Evolutionary conservation across 805 yeast species (phyloP).

Genomic region (Zygotorulaspora chibaensis): DNA sequence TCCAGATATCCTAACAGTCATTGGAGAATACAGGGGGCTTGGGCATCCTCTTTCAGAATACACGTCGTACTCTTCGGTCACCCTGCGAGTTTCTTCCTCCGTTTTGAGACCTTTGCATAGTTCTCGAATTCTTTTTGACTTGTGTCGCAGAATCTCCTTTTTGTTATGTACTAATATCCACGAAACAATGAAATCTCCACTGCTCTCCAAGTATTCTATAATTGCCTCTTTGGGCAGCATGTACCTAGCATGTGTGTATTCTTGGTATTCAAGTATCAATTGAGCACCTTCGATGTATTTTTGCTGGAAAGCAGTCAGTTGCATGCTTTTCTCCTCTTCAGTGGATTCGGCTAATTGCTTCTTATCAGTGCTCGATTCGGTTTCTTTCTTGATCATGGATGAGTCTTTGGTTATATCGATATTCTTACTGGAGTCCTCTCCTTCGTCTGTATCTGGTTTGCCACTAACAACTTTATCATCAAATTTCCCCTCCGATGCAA

Average conservation of each 20-base stretch:
- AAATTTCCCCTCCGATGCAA: slow-evolving; percentile 2
- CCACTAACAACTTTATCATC: slow-evolving; percentile 10
- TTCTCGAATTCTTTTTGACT: slow-evolving; percentile 19
- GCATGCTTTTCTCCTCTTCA: slow-evolving; percentile 44
- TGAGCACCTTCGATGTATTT: slow-evolving; percentile 65
- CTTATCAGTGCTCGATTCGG: slow-evolving; percentile 6
- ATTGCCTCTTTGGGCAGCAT: slow-evolving; percentile 73
- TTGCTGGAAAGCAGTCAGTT: slow-evolving; percentile 73
- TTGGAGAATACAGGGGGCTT: slow-evolving; percentile 47
- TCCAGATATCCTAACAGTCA: slow-evolving; percentile 61
- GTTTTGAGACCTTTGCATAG: slow-evolving; percentile 17
- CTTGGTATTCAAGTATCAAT: slow-evolving; percentile 78
- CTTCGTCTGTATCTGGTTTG: slow-evolving; percentile 11
- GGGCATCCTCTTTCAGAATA: slow-evolving; percentile 38
- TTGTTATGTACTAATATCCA: slow-evolving; percentile 34
- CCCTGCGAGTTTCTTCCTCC: slow-evolving; percentile 16
- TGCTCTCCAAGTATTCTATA: slow-evolving; percentile 45
- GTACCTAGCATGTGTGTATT: slow-evolving; percentile 70
- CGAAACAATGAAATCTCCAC: slow-evolving; percentile 29
- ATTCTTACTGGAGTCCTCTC: slow-evolving; percentile 8
- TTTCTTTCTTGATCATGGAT: slow-evolving; percentile 19
- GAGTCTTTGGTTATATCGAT: not conserved
- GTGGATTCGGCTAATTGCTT: slow-evolving; percentile 10
- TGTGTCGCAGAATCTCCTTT: slow-evolving; percentile 26
- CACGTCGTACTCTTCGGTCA: slow-evolving; percentile 19